Evolutionary conservation across 2,329 filamentous ascomycete genomes (phyloP).

Genomic region (Mollisia scopiformis): DNA sequence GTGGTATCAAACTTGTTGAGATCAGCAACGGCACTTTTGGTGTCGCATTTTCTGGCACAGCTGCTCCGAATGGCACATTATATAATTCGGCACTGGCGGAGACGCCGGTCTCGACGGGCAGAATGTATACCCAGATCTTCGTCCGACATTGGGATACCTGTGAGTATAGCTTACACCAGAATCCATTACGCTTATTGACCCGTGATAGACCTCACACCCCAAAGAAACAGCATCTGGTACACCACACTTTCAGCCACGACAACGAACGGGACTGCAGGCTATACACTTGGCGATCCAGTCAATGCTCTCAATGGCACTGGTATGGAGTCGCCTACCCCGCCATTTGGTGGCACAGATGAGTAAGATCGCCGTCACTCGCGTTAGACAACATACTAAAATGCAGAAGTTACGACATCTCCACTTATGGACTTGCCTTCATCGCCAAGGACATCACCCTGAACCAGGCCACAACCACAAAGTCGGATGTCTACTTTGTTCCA

Average conservation of each 20-base stretch:
- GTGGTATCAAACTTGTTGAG: slow-evolving; percentile 26
- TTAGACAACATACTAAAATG: slow-evolving; percentile 2
- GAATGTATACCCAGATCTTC: slow-evolving; percentile 27
- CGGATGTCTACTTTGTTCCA: slow-evolving; percentile 29
- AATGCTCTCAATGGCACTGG: slow-evolving; percentile 31
- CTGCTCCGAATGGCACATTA: slow-evolving; percentile 27
- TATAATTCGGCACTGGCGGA: slow-evolving; percentile 27
- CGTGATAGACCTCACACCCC: slow-evolving; percentile 21
- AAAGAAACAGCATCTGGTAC: slow-evolving; percentile 32
- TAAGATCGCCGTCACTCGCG: slow-evolving; percentile 2
- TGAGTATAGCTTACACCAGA: slow-evolving; percentile 7
- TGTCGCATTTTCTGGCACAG: slow-evolving; percentile 24
- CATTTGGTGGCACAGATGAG: slow-evolving; percentile 25
- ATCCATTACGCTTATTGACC: neutral
- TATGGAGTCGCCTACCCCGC: slow-evolving; percentile 29
- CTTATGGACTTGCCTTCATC: slow-evolving; percentile 25
- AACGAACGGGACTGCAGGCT: slow-evolving; percentile 15
- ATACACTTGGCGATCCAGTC: slow-evolving; percentile 28
- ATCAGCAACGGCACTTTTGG: slow-evolving; percentile 21
- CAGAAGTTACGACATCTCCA: slow-evolving; percentile 25
- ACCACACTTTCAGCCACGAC: slow-evolving; percentile 19
- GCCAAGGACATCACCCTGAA: slow-evolving; percentile 27
- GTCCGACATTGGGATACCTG: slow-evolving; percentile 33
- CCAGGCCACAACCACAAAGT: slow-evolving; percentile 28
- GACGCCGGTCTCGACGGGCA: slow-evolving; percentile 19